phyloP scores from a whole-genome alignment of 352 stramenopile species.

The Phytophthora pini region DNA sequence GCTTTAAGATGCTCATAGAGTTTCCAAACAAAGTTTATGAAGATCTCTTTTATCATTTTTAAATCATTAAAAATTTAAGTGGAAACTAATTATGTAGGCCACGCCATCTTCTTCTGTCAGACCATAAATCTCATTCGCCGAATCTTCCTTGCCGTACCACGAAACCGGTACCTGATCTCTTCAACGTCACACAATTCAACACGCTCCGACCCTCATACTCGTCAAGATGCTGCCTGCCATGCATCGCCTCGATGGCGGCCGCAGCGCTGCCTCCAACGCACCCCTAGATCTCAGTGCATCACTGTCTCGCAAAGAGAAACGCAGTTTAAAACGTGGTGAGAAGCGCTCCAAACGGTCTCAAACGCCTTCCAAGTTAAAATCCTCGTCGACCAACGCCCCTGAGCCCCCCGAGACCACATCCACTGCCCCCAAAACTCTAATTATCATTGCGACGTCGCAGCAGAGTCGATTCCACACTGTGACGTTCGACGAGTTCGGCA shows the following conservation, averaged over 20 bases:
- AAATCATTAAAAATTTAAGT: no score
- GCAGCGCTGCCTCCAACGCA: conserved; percentile 34
- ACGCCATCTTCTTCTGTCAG: not conserved
- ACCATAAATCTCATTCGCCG: conserved; percentile 13
- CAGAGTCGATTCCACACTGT: conserved; percentile 71
- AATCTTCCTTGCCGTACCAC: conserved; percentile 22
- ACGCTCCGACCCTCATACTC: not conserved
- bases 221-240: conserved; percentile 46
- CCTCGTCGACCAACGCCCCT: not conserved
- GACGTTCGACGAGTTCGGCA: conserved; percentile 66
- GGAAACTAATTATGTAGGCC: no score
- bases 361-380: conserved; percentile 6
- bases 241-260: conserved; percentile 38
- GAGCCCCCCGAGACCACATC: conserved; percentile 3
- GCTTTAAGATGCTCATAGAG: no score
- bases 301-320: conserved; percentile 59
- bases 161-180: not conserved
- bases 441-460: conserved; percentile 51
- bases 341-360: conserved; percentile 26
- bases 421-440: conserved; percentile 11
- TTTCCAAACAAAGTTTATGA: no score
- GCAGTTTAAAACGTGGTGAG: conserved; percentile 39
- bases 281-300: conserved; percentile 30
- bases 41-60: no score
- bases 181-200: conserved; percentile 24